Base-by-base conservation (phyloP, 2,329 filamentous ascomycete species). In the Lojkania enalia region DNA sequence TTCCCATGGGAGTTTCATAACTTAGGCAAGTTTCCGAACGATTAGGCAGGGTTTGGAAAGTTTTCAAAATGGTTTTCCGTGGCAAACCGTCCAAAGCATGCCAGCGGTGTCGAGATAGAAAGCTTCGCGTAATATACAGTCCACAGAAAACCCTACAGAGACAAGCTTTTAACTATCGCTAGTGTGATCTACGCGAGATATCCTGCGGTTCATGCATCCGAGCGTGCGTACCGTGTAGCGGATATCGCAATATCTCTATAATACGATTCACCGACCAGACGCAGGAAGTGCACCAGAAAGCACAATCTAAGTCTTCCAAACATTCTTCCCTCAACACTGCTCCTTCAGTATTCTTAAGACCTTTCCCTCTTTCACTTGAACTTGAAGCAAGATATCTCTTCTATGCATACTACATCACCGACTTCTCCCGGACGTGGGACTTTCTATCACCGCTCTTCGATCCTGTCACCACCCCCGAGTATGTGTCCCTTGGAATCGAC, bases 261-360 rank as follows among this genome's bases (percentile, higher is more conserved):
- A 42, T 66, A 15, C 56, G 57, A 11, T 52, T 66, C 35, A 48
- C 25, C 29, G 52, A 66, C 35, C 44, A 66, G 23, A 63, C 58
- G 1, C 47, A 64, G 20, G 27, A 45, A 39, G 16, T 44, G 38
- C 21, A 31, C 27, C 18, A 42, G 35, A 33, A 39, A 20, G n/a
- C 36, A 16, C 19, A 25, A 20, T 16, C 13, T 14, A 15, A 4
- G 31, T 5, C 14, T 35, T 4, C 35, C 35, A 20, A 31, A 43
- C n/a, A 19, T 45, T 11, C 30, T 16, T 36, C 33, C 9, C 6
- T 20, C 19, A 15, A 11, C 5, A 12, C 30, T 16, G 30, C 6
- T 16, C 30, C 9, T 33, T 27, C 23, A n/a, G 23, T n/a, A 7
- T 7, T 7, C 23, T 27, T 27, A n/a, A 27, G 23, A 33, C 7